Percentiles rank a stretch among this genome's conserved stretches.
Conservation (phyloP, 495 filamentous ascomycete genomes). For the Lepraria neglecta region DNA sequence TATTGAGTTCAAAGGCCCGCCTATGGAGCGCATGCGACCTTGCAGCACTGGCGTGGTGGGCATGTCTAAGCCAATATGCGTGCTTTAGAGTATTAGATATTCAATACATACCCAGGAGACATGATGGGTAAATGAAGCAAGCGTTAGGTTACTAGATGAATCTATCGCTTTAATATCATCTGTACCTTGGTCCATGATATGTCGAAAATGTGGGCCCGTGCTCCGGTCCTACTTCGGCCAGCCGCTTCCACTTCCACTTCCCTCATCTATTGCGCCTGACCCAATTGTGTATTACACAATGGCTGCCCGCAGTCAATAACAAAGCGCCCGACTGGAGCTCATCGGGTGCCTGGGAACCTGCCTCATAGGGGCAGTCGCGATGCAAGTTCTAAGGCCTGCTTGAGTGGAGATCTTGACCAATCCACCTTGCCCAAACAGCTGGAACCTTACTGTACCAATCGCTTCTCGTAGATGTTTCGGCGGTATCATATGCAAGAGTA, state of each 20-base stretch:
- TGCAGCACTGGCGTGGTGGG: constrained; percentile 4
- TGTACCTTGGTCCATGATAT: constrained; percentile 4
- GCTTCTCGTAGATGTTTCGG: constrained; percentile 4
- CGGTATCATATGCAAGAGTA: constrained; percentile 12
- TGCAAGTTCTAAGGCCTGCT: background rate
- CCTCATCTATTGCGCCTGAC: constrained; percentile 8
- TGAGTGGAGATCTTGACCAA: constrained; percentile 7
- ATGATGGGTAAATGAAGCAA: constrained; percentile 9
- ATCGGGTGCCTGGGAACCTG: background rate
- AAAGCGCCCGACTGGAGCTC: background rate
- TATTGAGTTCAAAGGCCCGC: background rate
- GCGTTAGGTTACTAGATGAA: constrained; percentile 1
- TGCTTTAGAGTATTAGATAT: background rate
- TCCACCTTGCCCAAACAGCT: background rate
- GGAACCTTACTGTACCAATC: constrained; percentile 1
- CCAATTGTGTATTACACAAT: constrained; percentile 1
- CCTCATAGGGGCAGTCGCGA: background rate
- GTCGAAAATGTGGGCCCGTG: background rate
- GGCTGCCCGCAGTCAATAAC: background rate
- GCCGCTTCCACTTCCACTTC: constrained; percentile 7
- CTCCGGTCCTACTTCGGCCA: constrained; percentile 14
- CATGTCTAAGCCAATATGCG: constrained; percentile 7
- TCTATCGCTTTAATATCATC: background rate
- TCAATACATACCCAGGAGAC: background rate
- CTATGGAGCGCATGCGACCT: constrained; percentile 4